Evolutionary conservation across 306 rosid genomes (phyloP), one percentile per base, ranked within the genome.

Genomic region (Rosa rugosa): DNA sequence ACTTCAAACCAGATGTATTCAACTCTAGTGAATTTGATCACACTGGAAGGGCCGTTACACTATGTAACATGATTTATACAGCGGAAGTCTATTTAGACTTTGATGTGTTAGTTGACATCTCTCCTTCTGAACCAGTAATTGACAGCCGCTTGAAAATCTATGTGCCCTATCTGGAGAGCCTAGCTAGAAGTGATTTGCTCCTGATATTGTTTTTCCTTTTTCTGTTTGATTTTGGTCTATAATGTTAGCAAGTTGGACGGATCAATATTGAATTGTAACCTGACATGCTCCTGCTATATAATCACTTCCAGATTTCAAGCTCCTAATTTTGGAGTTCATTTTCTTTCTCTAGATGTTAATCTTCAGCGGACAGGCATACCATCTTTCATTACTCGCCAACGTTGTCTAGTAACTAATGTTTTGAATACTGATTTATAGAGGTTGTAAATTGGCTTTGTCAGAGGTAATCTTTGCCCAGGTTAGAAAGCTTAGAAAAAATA

Each of bases 291-390:
- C 65, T 14, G 0, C 20, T n/a, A 47, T 25, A 25, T 44, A 69
- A 22, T 44, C 22, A 20, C n/a, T 65, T 65, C 45, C 45, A 7
- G 45, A 65, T 10, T 70, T 46, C 75, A 71, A 73, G 49, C 77
- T 36, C 76, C 25, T 53, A 54, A 36, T 5, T 54, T 53, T 36
- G 34, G 77, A 36, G 47, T 73, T 73, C 71, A 38, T 66, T 65
- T 38, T 36, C 69, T 56, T 31, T 31, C 34, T 31, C 34, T 31
- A 31, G 34, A 31, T 31, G 34, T 31, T 31, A 2, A 31, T 31
- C 34, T 31, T 31, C 34, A 31, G 34, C 34, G 34, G 34, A 31
- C 34, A 31, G 34, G 34, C 34, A 31, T 31, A 31, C 34, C 34
- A 31, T 31, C 34, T 31, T 31, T 31, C 34, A 2, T 31, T 31